Conservation (phyloP, 352 stramenopile species). For the Pythium coloratum region DNA sequence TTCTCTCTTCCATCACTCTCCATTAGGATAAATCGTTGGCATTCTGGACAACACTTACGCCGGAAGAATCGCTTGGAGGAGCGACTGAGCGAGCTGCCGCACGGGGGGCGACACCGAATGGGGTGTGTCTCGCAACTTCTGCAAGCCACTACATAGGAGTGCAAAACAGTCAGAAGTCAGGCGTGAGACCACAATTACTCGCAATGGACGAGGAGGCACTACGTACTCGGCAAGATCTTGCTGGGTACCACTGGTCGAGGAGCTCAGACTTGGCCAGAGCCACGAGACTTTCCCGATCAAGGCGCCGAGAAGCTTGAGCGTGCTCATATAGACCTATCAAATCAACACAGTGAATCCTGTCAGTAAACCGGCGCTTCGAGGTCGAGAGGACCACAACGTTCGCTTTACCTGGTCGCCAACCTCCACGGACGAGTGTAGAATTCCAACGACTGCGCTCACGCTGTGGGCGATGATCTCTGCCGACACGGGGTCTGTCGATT, state of each 20-base stretch:
- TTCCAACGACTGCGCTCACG: background rate
- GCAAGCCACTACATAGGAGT: slow-evolving; percentile 33
- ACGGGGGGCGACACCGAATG: slow-evolving; percentile 24
- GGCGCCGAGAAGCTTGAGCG: slow-evolving; percentile 56
- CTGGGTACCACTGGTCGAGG: background rate
- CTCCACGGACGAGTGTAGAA: background rate
- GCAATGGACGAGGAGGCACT: background rate
- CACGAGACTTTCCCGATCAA: slow-evolving; percentile 51
- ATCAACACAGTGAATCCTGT: too few species aligned
- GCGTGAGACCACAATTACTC: background rate
- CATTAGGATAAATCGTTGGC: background rate
- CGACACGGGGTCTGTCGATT: background rate
- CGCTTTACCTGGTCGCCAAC: slow-evolving; percentile 1
- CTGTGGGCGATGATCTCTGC: background rate
- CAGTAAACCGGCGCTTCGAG: too few species aligned
- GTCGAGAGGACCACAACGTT: background rate
- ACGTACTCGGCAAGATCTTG: slow-evolving; percentile 21
- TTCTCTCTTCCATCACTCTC: too few species aligned
- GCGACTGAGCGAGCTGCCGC: slow-evolving; percentile 48
- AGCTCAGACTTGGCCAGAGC: slow-evolving; percentile 29
- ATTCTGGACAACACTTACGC: background rate
- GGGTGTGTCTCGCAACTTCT: slow-evolving; percentile 33
- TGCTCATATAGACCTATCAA: slow-evolving; percentile 46
- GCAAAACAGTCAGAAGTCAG: background rate
- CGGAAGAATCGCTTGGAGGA: slow-evolving; percentile 44